Evolutionary conservation across 352 stramenopile genomes (phyloP), one percentile per base, ranked within the genome.

Genomic region (Pythium plurisporium): DNA sequence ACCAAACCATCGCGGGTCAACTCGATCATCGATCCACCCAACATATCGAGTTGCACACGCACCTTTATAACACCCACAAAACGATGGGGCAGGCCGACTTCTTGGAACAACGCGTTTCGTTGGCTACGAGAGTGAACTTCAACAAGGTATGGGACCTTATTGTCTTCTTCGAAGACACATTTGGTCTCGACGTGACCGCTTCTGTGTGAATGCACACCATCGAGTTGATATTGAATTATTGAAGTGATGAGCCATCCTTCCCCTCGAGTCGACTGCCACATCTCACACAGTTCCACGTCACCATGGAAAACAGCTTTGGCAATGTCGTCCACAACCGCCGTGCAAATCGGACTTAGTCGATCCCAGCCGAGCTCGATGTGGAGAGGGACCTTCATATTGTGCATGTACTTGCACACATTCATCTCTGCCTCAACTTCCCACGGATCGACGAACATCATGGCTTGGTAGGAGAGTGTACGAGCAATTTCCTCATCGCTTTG

Each of bases 381-480:
- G 0, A 77, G 49, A 20, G 79, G 68, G 19, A 63, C 46, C 15
- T 70, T 45, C 36, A 55, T 56, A 40, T 68, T 67, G 50, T 91
- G 74, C 72, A 94, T 87, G 47, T 89, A 91, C 3, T 58, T 65
- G 9, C 68, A 65, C 12, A 80, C 66, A 59, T 84, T 94, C 51
- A 51, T 53, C 33, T 83, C 70, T 1, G 83, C 83, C 34, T 94
- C 83, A 44, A 89, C 73, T 69, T 94, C 81, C 83, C 83, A 94
- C 17, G 79, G 77, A 45, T 88, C 69, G 19, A 94, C 83, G 65
- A 94, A 91, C 76, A 89, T 87, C 63, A 94, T 87, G 15, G 80
- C 76, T 46, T 91, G 72, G 41, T 74, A 58, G 1, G 41, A 20
- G 11, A 65, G 41, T 22, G 41, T 25, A 17, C 42, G 47, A 10